A percentile compares a stretch with the other conserved stretches of the same genome.
Conservation (phyloP, 208 protist species). For the Leishmania amazonensis region DNA sequence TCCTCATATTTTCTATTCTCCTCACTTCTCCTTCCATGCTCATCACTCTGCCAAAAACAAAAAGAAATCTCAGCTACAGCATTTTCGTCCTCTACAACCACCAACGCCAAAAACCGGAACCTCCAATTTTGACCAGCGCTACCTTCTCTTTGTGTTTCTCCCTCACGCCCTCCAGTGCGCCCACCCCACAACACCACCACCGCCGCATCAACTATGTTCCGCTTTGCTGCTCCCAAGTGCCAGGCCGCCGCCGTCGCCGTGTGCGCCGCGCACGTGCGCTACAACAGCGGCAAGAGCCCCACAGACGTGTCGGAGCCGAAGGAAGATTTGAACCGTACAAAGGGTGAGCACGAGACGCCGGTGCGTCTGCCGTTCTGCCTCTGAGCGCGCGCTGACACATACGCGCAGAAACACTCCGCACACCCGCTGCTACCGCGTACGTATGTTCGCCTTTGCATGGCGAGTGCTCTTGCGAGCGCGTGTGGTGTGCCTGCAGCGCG, state of each 20-base stretch:
- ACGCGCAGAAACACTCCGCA: background rate
- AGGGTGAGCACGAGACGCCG: conserved; percentile 12
- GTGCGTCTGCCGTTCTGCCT: conserved; percentile 24
- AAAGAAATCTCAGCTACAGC: background rate
- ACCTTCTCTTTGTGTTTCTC: background rate
- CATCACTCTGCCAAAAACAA: background rate
- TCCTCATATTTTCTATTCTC: background rate
- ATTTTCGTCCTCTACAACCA: background rate
- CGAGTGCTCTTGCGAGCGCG: background rate
- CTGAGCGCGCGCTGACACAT: background rate
- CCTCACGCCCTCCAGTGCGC: background rate
- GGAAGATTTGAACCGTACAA: background rate
- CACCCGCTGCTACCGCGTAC: background rate
- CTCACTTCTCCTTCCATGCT: background rate
- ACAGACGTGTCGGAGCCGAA: conserved; percentile 3
- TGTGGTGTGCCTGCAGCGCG: background rate
- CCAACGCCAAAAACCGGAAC: background rate
- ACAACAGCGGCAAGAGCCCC: conserved; percentile 17
- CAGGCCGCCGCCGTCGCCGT: conserved; percentile 14
- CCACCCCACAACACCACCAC: background rate
- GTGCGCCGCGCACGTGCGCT: conserved; percentile 17
- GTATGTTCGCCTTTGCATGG: background rate
- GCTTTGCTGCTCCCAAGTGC: conserved; percentile 17
- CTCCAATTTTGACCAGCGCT: background rate
- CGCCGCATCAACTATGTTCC: conserved; percentile 6